Base-by-base conservation (phyloP, 75 land plant species). In the Picea glauca region DNA sequence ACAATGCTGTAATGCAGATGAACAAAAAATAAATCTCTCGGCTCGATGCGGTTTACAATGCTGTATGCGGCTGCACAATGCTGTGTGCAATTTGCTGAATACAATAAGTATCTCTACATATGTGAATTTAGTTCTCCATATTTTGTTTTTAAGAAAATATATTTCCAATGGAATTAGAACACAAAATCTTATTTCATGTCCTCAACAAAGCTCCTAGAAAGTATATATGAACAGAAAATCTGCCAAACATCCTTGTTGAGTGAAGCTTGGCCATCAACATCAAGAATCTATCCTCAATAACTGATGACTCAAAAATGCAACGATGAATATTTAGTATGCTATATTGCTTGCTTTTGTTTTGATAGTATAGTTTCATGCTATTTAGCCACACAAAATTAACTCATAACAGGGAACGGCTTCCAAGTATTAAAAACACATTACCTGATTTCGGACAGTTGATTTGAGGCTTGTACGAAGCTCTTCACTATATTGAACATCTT, bases 401-500 rank as follows among this genome's bases (percentile, higher is more conserved):
- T 43, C 46, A 70, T 35, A 68, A 38, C 13, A 35, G 72, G 12
- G 8, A 68, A 13, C 46, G 20, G 2, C 13, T 68, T 68, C 40
- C 2, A 20, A 40, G 20, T 1, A 1, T 8, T 50, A 50, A 50
- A 50, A 20, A 68, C 0, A 43, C 21, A 15, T 59, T 46, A 96
- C 99, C 98, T 96, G 95, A 3, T 83, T 86, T 43, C 99, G 83
- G 15, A 94, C 99, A 32, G 89, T 75, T 15, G 82, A 59, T 63
- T 88, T 77, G 40, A 96, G 89, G 62, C 88, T 85, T 81, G 84
- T 90, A 62, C 93, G 83, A 31, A 96, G 93, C 38, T 94, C 95
- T 68, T 94, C 90, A 80, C 91, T 92, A 77, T 94, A 94, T 60
- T 89, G 85, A 78, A 94, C 93, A 68, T 93, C 99, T 35, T 94